Evolutionary conservation across 2,329 filamentous ascomycete species (phyloP).

Genomic region (Phoma sp.): DNA sequence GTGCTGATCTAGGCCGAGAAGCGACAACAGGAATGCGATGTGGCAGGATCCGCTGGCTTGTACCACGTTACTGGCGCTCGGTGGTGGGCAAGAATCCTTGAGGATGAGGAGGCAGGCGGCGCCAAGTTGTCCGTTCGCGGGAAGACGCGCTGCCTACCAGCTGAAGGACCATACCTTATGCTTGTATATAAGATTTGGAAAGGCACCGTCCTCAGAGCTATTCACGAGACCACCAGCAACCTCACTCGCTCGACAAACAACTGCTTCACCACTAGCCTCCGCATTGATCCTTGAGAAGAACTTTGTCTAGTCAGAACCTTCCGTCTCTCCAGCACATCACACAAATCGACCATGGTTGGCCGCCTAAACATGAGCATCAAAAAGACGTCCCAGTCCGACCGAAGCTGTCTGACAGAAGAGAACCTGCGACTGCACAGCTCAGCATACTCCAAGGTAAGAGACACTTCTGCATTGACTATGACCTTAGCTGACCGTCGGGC

Average conservation of each 20-base stretch:
- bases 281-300: neutral
- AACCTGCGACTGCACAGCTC: conserved; percentile 42
- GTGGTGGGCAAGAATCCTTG: conserved; percentile 28
- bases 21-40: conserved; percentile 22
- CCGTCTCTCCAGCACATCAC: neutral
- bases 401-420: conserved; percentile 34
- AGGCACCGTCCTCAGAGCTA: conserved; percentile 2
- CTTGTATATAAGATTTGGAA: conserved; percentile 20
- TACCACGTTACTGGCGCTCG: conserved; percentile 30
- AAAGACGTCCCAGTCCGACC: conserved; percentile 7
- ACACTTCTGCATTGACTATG: neutral
- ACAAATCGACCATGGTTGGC: conserved; percentile 17
- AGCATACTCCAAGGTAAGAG: conserved; percentile 31
- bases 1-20: conserved; percentile 24
- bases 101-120: conserved; percentile 24
- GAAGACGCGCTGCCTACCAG: conserved; percentile 20
- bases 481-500: conserved; percentile 10
- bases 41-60: conserved; percentile 26
- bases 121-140: conserved; percentile 26
- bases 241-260: conserved; percentile 1
- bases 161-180: conserved; percentile 9
- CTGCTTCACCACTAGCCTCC: neutral
- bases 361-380: conserved; percentile 10
- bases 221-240: conserved; percentile 2
- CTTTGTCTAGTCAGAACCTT: conserved; percentile 5